Evolutionary conservation across 345 rosid species (phyloP), one percentile per base, ranked within the genome.

Genomic region (Erucastrum elatum): DNA sequence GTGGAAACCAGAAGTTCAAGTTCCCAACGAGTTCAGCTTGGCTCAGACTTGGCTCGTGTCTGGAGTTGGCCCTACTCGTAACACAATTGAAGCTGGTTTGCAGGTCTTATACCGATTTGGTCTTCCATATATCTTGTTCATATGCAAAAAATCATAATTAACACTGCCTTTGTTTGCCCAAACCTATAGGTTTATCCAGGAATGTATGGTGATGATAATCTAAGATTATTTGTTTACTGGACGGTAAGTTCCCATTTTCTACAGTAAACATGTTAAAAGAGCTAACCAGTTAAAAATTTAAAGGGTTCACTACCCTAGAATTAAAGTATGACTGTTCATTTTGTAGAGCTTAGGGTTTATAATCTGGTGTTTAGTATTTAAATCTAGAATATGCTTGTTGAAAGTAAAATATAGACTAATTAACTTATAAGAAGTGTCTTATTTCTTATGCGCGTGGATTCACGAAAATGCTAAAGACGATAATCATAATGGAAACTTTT

Each of bases 31-130:
- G 34, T 86, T 88, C 77, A 86, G 91, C 84, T 71, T 86, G 74
- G 84, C 89, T 39, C 91, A 86, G 80, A 78, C 87, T 44, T 86
- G 91, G 91, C 78, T 88, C 29, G 21, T 75, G 17, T 85, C 89
- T 65, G 88, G 89, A 33, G 67, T 65, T 46, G 83, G 83, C 68
- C 2, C 5, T 17, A 84, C 73, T 84, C 85, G 77, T 77, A 88
- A 85, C 53, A 88, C 88, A 60, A 85, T 88, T 64, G 89, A 88
- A 84, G 91, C 87, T 77, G 91, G 91, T 66, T 86, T 86, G 86
- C 89, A 88, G 90, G 74, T 12, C 77, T 85, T 12, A 77, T 83
- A 61, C 21, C 21, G 21, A 21, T 21, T 21, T 21, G 21, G 15
- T 77, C 61, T 11, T 79, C 2, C 12, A 21, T 30, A 6, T 8